Percentiles rank a stretch among this genome's conserved stretches.
Evolutionary conservation across 345 rosid genomes (phyloP).

Genomic region (Ricinus communis): DNA sequence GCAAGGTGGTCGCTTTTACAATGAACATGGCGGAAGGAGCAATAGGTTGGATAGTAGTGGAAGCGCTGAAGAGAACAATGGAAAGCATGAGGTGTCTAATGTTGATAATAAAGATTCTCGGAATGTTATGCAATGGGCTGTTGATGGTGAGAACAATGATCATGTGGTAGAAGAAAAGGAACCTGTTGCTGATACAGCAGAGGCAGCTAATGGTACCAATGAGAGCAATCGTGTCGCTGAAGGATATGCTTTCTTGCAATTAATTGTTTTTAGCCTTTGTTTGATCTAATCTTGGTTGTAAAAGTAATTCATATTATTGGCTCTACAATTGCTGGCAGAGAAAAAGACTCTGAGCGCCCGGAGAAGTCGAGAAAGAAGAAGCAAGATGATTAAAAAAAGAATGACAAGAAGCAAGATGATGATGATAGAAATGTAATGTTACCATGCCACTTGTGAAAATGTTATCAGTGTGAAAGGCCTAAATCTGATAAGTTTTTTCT

Average conservation of each 20-base stretch:
- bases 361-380: not conserved
- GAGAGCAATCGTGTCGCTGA: not conserved
- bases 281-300: not conserved
- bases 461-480: too few relatives aligned
- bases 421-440: conserved; percentile 4
- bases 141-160: conserved; percentile 7
- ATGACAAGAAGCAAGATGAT: not conserved
- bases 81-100: not conserved
- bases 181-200: not conserved
- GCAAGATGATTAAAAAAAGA: not conserved
- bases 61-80: not conserved
- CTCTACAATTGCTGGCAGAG: not conserved
- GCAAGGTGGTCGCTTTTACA: too few relatives aligned
- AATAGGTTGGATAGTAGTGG: not conserved
- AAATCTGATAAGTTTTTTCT: not conserved
- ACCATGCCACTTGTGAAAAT: too few relatives aligned
- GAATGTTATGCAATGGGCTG: too few relatives aligned
- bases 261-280: not conserved
- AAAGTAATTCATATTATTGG: too few relatives aligned
- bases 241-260: not conserved
- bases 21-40: too few relatives aligned
- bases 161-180: not conserved
- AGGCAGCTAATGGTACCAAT: not conserved
- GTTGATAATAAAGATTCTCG: not conserved
- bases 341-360: not conserved